These are phyloP conservation scores for Plasmodium chabaudi DNA, from an alignment of 169 alveolate genomes.

Conservation along the genomic window DNA sequence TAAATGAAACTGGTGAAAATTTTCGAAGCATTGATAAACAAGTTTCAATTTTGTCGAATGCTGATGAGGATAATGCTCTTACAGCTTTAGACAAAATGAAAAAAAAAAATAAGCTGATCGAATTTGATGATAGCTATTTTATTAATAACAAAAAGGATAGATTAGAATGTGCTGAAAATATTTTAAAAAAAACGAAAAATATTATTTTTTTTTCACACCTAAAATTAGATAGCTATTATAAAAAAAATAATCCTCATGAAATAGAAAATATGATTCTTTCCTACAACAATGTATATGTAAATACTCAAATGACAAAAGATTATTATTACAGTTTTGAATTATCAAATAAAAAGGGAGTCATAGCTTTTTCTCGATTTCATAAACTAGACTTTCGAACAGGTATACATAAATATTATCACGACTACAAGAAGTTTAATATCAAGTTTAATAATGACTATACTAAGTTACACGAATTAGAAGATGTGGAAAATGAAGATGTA, in stretches of 20 bases:
- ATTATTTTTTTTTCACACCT: constrained; percentile 37
- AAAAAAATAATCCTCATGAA: constrained; percentile 70
- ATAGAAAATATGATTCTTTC: constrained; percentile 30
- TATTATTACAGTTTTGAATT: constrained; percentile 49
- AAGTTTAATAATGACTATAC: not conserved
- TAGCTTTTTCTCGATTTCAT: constrained; percentile 66
- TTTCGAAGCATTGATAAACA: not conserved
- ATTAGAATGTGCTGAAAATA: constrained; percentile 4
- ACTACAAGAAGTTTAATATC: not conserved
- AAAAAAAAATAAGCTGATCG: not conserved
- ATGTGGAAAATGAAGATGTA: not conserved
- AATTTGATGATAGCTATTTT: constrained; percentile 13
- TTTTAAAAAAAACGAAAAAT: constrained; percentile 30
- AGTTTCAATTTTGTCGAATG: not conserved
- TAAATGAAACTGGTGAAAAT: not conserved
- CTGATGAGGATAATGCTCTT: not conserved
- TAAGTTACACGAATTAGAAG: not conserved
- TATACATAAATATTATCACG: constrained; percentile 1
- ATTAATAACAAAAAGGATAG: constrained; percentile 15
- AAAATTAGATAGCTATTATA: constrained; percentile 30
- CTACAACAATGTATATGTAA: constrained; percentile 26
- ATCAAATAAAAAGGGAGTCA: constrained; percentile 40
- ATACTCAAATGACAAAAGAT: constrained; percentile 61
- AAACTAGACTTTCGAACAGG: constrained; percentile 51
- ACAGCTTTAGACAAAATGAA: not conserved